These are phyloP conservation scores for Neurospora hispaniola DNA, from an alignment of 495 filamentous ascomycete genomes.

Conservation along the genomic window DNA sequence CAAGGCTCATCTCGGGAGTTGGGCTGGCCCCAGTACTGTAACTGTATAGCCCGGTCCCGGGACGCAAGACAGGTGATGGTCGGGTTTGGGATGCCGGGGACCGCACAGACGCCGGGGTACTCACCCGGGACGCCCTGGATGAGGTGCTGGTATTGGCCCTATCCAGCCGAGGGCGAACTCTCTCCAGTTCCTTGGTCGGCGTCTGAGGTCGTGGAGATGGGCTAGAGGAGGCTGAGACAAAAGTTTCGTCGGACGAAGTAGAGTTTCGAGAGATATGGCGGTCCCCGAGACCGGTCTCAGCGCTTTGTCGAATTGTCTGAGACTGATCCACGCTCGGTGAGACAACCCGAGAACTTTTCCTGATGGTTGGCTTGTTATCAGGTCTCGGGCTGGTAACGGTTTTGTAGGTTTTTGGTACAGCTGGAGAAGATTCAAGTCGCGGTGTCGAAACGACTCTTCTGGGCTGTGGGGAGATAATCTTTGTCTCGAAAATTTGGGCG, in stretches of 20 bases:
- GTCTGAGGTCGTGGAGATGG: conserved; percentile 22
- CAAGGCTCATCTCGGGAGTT: conserved; percentile 22
- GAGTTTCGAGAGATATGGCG: conserved; percentile 18
- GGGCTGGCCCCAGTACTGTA: conserved; percentile 5
- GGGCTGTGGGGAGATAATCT: conserved; percentile 14
- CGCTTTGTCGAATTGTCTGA: background rate
- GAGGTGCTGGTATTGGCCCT: conserved; percentile 9
- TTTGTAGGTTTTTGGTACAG: background rate
- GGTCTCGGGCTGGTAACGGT: background rate
- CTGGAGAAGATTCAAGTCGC: conserved; percentile 10
- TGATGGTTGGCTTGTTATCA: background rate
- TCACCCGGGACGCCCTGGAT: conserved; percentile 5
- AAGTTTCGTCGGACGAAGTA: conserved; percentile 32
- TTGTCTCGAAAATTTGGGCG: background rate
- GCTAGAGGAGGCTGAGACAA: conserved; percentile 37
- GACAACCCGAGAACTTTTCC: background rate
- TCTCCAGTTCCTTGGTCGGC: conserved; percentile 7
- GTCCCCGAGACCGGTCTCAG: background rate
- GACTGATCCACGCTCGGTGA: background rate
- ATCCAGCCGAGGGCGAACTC: background rate
- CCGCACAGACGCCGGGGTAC: background rate
- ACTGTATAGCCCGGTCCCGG: background rate
- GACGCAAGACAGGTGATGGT: conserved; percentile 1
- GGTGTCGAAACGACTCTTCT: conserved; percentile 11
- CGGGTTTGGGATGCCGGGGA: background rate